Evolutionary conservation across 2,329 filamentous ascomycete genomes (phyloP).

Genomic region (Periconia macrospinosa): DNA sequence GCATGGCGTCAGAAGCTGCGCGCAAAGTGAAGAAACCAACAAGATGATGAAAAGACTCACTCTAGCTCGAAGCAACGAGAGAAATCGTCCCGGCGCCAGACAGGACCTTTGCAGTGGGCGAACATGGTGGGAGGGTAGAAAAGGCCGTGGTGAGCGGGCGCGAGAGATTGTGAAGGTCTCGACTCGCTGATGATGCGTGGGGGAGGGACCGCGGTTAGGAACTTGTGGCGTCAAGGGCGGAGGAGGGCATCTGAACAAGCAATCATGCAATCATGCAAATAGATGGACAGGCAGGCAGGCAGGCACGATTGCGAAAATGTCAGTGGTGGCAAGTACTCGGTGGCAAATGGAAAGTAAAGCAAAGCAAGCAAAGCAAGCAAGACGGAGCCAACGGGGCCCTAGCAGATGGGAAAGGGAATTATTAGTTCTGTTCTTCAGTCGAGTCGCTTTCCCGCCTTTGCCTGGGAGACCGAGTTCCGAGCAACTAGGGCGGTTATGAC

Average conservation of each 20-base stretch:
- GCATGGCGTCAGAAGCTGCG: not conserved
- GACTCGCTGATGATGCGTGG: not conserved
- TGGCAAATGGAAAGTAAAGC: not conserved
- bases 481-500: not conserved
- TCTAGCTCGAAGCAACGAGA: conserved; percentile 65
- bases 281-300: not conserved
- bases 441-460: not conserved
- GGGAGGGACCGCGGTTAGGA: not conserved
- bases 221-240: not conserved
- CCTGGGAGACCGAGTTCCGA: not conserved
- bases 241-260: not conserved
- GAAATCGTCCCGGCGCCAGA: conserved; percentile 66
- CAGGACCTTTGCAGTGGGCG: conserved; percentile 58
- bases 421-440: not conserved
- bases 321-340: not conserved
- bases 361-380: conserved; percentile 2
- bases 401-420: not conserved
- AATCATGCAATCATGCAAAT: not conserved
- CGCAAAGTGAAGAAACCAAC: not conserved
- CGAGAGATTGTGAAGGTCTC: not conserved
- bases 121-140: conserved; percentile 49
- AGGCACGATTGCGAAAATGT: not conserved
- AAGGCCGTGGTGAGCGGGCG: not conserved
- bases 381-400: too few relatives aligned
- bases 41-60: conserved; percentile 52